phyloP scores from a whole-genome alignment of 108 stramenopile species.

The Skeletonema costatum region DNA sequence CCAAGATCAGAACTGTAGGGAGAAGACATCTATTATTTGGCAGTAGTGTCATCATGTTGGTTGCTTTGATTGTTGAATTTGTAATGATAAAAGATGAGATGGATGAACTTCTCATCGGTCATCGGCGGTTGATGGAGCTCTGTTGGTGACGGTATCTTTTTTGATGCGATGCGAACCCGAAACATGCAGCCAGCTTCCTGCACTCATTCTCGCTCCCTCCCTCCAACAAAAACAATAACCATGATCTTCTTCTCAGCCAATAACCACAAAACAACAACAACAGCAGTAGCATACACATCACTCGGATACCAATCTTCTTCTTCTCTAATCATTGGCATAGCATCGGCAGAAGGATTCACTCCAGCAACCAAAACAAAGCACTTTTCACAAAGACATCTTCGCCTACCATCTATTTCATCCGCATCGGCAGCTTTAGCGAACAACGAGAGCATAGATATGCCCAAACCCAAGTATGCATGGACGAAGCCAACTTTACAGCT shows the following conservation, averaged over 20 bases:
- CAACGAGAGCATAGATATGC: neutral
- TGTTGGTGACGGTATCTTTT: neutral
- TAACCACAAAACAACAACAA: neutral
- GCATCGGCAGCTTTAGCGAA: neutral
- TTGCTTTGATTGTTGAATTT: neutral
- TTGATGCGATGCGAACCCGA: no score
- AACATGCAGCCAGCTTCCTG: no score
- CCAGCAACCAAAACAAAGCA: neutral
- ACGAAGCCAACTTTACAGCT: slow-evolving; percentile 31
- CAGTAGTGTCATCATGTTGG: neutral
- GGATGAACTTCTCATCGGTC: no score
- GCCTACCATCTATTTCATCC: neutral
- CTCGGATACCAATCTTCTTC: neutral
- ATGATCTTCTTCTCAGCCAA: neutral
- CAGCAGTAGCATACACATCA: neutral
- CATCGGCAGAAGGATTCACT: neutral
- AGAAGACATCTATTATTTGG: neutral
- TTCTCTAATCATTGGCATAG: neutral
- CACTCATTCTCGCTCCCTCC: no score
- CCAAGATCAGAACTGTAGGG: neutral
- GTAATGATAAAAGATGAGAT: neutral
- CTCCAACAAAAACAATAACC: neutral
- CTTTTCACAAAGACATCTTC: neutral
- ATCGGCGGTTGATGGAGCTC: neutral
- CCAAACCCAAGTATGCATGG: slow-evolving; percentile 27